phyloP scores from a whole-genome alignment of 768 basidiomycete genomes.

The Lactarius psammicola region DNA sequence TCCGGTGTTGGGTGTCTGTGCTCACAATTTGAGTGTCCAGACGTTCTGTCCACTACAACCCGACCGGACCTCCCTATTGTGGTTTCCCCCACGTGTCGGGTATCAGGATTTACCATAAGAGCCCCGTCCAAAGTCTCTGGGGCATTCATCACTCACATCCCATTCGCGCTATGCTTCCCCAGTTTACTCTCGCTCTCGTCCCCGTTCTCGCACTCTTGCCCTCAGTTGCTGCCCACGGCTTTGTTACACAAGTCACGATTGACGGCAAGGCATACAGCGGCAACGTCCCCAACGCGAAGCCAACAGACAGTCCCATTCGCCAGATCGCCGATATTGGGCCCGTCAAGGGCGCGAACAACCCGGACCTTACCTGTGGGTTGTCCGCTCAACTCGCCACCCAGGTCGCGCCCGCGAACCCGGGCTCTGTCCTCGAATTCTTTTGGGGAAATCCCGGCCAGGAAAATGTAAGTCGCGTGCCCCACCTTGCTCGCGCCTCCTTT shows the following conservation, averaged over 20 bases:
- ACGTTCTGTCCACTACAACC: too few relatives aligned
- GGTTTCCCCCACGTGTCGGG: background rate
- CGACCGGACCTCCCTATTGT: background rate
- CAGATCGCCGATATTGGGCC: slow-evolving; percentile 42
- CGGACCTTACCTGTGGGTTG: slow-evolving; percentile 57
- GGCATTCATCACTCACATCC: background rate
- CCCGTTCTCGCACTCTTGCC: slow-evolving; percentile 31
- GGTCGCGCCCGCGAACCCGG: slow-evolving; percentile 57
- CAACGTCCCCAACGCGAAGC: slow-evolving; percentile 20
- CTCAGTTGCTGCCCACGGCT: slow-evolving; percentile 23
- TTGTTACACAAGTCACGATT: slow-evolving; percentile 21
- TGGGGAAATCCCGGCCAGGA: slow-evolving; percentile 48
- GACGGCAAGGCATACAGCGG: slow-evolving; percentile 25
- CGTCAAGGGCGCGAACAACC: slow-evolving; percentile 53
- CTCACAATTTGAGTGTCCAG: background rate
- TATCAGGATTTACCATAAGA: background rate
- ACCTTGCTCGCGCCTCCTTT: background rate
- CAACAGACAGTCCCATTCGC: slow-evolving; percentile 37
- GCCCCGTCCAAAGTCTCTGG: background rate
- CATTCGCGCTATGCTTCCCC: slow-evolving; percentile 3
- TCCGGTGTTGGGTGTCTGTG: background rate
- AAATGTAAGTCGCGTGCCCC: slow-evolving; percentile 31
- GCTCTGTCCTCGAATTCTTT: slow-evolving; percentile 48
- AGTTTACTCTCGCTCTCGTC: slow-evolving; percentile 8
- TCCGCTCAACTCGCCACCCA: slow-evolving; percentile 46